phyloP scores from a whole-genome alignment of 225 moss, liverwort and hornwort species.

The Lunularia cruciata region DNA sequence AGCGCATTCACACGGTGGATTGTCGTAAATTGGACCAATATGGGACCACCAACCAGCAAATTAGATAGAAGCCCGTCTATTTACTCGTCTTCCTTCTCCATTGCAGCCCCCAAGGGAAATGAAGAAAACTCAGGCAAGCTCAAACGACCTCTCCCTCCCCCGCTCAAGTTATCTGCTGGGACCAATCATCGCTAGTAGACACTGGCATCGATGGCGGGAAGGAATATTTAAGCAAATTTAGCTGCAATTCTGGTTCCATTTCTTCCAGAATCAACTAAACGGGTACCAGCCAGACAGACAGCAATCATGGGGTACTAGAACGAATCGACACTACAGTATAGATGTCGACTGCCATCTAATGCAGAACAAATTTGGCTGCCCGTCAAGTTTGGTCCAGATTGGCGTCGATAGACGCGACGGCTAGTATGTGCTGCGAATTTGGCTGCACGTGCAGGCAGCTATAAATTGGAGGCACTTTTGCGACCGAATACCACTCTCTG shows the following conservation, averaged over 20 bases:
- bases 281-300: not conserved
- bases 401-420: not conserved
- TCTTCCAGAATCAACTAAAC: not conserved
- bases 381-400: not conserved
- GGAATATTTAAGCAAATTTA: slow-evolving; percentile 12
- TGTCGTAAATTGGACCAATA: slow-evolving; percentile 1
- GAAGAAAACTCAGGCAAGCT: not conserved
- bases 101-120: not conserved
- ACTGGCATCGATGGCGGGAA: slow-evolving; percentile 7
- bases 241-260: not conserved
- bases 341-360: not conserved
- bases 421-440: not conserved
- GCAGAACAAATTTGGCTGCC: not conserved
- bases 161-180: not conserved
- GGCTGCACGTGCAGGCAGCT: slow-evolving; percentile 5
- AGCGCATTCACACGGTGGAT: slow-evolving; percentile 15
- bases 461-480: slow-evolving; percentile 1
- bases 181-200: not conserved
- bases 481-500: not conserved
- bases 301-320: not conserved
- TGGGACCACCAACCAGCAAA: slow-evolving; percentile 5
- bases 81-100: not conserved
- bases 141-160: not conserved
- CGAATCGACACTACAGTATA: not conserved
- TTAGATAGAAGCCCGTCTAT: not conserved